Base-by-base conservation (phyloP, 2,329 filamentous ascomycete species). In the Trichophaea hybrida region DNA sequence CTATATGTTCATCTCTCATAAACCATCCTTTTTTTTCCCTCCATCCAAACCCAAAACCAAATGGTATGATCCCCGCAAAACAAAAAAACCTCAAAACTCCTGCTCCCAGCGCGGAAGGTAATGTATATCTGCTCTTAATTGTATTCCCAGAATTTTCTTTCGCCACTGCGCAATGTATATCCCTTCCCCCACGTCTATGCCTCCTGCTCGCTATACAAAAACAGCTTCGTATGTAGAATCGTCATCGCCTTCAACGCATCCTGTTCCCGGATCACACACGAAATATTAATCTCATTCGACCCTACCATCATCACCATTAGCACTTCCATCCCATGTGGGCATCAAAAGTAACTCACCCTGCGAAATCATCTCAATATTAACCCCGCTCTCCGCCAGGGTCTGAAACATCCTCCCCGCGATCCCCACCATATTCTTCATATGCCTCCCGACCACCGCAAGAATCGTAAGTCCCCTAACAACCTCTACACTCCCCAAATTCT, bases 281-380 rank as follows among this genome's bases (percentile, higher is more conserved):
- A 51, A 24, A 67, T 65, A 50, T 66, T 67, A 49, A 67, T 67
- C 37, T 67, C 66, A 55, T 63, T 66, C 50, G 50, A n/a, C 8
- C 48, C 48, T 10, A 32, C 31, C 48, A 50, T 2, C 5, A 50
- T 12, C 31, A 13, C 62, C 61, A 17, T 49, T 17, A 57, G 13
- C 31, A 67, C 69, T 46, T 69, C 74, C 48, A 50, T n/a, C n/a
- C n/a, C n/a, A n/a, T n/a, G n/a, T n/a, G n/a, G n/a, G n/a, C n/a
- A n/a, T n/a, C n/a, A n/a, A n/a, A n/a, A n/a, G n/a, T n/a, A n/a
- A n/a, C 48, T 24, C 31, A 91, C 93, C 93, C 75, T 98, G 93
- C 32, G 88, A 95, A 67, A 98, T 98, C 93, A 98, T 98, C 75
- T 98, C 93, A 68, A 98, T 88, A 71, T 98, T 98, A 70, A 98